Evolutionary conservation across 352 stramenopile species (phyloP).

Genomic region (Aphanomyces astaci): DNA sequence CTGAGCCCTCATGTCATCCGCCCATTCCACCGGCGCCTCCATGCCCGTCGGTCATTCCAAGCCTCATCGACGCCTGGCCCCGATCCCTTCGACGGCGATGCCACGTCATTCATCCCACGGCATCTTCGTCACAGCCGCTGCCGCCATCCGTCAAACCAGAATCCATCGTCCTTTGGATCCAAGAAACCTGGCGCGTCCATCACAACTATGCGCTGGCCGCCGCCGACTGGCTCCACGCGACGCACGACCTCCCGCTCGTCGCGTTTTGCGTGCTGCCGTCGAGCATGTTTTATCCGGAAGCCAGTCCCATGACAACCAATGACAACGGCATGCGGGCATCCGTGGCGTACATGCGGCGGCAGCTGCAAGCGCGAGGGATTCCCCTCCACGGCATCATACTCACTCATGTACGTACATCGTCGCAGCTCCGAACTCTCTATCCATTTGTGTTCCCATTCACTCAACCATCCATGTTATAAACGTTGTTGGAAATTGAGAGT

Average conservation of each 20-base stretch:
- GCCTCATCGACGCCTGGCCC: not conserved
- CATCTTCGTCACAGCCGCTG: not conserved
- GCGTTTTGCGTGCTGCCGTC: not conserved
- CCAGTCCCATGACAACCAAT: not conserved
- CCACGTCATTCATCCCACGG: not conserved
- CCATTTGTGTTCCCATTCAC: no score
- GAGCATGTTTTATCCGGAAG: not conserved
- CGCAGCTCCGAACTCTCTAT: not conserved
- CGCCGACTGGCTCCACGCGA: not conserved
- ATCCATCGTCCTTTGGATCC: conserved; percentile 6
- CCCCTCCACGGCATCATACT: not conserved
- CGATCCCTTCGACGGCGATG: not conserved
- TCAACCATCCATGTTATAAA: no score
- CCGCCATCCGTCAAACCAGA: not conserved
- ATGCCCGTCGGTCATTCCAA: not conserved
- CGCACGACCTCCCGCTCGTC: not conserved
- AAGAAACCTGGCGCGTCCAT: conserved; percentile 1
- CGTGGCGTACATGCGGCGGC: not conserved
- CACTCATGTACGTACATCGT: not conserved
- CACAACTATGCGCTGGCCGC: conserved; percentile 6
- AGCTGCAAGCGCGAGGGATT: not conserved
- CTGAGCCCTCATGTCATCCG: no score
- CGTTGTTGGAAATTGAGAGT: no score
- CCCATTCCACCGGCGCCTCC: not conserved
- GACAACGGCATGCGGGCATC: not conserved